Conservation (phyloP, 1,284 basidiomycete species). For the Microbotryum scabiosae region DNA sequence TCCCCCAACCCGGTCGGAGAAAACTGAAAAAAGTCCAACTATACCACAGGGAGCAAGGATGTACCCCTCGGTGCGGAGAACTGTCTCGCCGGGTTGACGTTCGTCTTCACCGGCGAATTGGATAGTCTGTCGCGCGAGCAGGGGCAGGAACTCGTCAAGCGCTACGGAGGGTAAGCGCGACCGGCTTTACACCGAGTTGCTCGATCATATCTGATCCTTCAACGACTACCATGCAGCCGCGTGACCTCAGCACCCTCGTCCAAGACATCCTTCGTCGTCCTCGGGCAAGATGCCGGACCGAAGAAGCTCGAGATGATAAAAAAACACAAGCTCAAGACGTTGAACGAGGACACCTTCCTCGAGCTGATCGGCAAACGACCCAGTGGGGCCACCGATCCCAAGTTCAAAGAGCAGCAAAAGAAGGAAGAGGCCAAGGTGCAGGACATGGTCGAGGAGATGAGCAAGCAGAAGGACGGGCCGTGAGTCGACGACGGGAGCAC, state of each 20-base stretch:
- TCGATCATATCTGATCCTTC: background rate
- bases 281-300: constrained; percentile 80
- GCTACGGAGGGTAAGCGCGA: constrained; percentile 69
- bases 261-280: constrained; percentile 80
- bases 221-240: constrained; percentile 49
- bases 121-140: constrained; percentile 81
- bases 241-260: constrained; percentile 81
- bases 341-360: constrained; percentile 83
- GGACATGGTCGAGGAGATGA: constrained; percentile 63
- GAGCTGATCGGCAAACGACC: constrained; percentile 55
- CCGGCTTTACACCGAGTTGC: background rate
- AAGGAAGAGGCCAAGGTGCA: constrained; percentile 67
- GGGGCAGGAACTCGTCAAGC: constrained; percentile 77
- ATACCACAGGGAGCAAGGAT: constrained; percentile 62
- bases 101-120: constrained; percentile 95
- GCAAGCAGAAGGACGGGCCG: constrained; percentile 37
- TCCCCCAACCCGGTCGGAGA: constrained; percentile 42
- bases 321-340: constrained; percentile 62
- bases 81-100: constrained; percentile 74
- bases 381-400: constrained; percentile 18
- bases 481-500: background rate
- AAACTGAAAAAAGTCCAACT: constrained; percentile 48
- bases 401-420: constrained; percentile 47
- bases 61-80: constrained; percentile 70
- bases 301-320: constrained; percentile 77